Conservation (phyloP, 2,329 filamentous ascomycete species). For the Claviceps fusiformis region DNA sequence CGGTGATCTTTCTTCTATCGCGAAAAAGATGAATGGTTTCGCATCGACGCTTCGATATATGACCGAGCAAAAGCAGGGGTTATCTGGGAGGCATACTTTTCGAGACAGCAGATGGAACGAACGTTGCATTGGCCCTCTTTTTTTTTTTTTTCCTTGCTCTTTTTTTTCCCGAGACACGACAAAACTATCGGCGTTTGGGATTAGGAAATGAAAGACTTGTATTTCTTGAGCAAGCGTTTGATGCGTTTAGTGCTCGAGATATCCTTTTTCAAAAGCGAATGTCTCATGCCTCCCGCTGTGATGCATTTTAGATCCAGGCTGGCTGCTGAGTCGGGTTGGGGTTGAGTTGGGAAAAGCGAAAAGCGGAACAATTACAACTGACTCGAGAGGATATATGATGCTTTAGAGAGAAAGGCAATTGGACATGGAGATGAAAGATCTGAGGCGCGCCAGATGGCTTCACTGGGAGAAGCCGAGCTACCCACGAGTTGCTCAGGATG, state of each 20-base stretch:
- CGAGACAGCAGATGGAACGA: slow-evolving; percentile 8
- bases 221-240: slow-evolving; percentile 3
- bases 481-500: background rate
- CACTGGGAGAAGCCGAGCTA: background rate
- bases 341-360: background rate
- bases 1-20: background rate
- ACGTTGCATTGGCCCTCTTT: background rate
- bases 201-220: background rate
- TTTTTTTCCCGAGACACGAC: background rate
- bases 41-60: background rate
- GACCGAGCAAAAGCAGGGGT: slow-evolving; percentile 3
- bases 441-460: background rate
- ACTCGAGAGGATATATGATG: background rate
- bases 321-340: background rate
- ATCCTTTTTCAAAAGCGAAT: background rate
- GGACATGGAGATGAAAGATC: background rate
- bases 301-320: background rate
- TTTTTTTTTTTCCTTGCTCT: background rate
- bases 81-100: background rate
- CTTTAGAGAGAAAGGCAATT: background rate
- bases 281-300: background rate
- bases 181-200: slow-evolving; percentile 6
- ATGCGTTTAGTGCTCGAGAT: background rate
- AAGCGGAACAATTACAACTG: background rate
- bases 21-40: background rate